Evolutionary conservation across 805 yeast genomes (phyloP), one percentile per base, ranked within the genome.

Genomic region (Wickerhamomyces silvicola): DNA sequence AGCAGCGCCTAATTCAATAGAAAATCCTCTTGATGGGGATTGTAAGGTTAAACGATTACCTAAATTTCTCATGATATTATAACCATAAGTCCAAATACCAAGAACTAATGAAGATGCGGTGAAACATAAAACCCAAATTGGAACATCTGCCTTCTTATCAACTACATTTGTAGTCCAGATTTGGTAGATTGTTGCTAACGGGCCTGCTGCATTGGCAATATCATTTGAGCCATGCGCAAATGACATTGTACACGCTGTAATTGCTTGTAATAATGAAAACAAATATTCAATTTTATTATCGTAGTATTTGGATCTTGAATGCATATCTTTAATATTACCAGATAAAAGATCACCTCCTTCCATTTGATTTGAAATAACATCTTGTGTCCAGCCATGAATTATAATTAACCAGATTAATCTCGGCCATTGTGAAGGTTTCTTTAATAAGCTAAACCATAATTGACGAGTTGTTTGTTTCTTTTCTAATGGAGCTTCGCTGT

Each of bases 181-280:
- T 26, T 65, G 56, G 53, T 76, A 81, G 15, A 80, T 70, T 10
- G 86, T 68, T 27, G 86, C 61, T 45, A 78, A 64, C 21, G 90
- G 88, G 43, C 86, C 88, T 20, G 82, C 71, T 23, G 90, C 87
- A 46, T 81, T 81, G 30, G 86, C 70, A 41, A 81, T 78, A 59
- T 81, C 90, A 50, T 81, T 81, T 24, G 90, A 78, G 35, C 90
- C 90, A 50, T 81, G 90, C 6, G 88, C 84, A 56, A 81, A 79
- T 2, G 88, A 80, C 80, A 80, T 79, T 31, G 86, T 80, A 44
- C 77, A 70, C 11, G 90, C 88, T 25, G 88, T 80, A 41, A 80
- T 57, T 32, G 75, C 78, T 58, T 81, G 90, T 33, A 79, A 60
- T 40, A 79, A 61, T 4, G 88, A 73, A 54, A 72, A 81, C 42